Evolutionary conservation across 345 rosid genomes (phyloP), one percentile per base, ranked within the genome.

Genomic region (Salix dunnii): DNA sequence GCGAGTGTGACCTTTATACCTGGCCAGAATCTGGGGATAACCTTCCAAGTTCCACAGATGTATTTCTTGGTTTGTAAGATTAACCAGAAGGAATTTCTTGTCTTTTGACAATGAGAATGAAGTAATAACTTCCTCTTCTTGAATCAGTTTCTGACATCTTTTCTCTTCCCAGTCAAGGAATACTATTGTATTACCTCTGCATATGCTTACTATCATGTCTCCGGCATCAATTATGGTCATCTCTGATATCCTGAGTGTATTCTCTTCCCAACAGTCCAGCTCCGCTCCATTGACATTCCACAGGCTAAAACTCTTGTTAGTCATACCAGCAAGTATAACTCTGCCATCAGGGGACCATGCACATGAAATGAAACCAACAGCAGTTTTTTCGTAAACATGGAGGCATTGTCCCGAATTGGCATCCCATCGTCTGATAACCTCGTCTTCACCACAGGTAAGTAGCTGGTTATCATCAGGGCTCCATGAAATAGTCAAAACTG

Each of bases 311-410:
- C 87, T 86, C 82, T 78, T 87, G 69, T 90, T 89, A 33, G 63
- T 87, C 72, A 83, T 76, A 31, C 94, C 91, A 38, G 87, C 80
- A 75, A 84, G 82, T 77, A 90, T 78, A 60, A 78, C 77, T 65
- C 74, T 84, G 40, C 90, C 89, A 46, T 88, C 84, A n/a, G 89
- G 88, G 75, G 82, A 89, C 94, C 94, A 90, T 18, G 86, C 91
- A 48, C 94, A 90, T 18, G 91, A 90, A 67, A 90, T 83, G 68
- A 85, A 72, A 30, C 94, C 89, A 46, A 81, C 48, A 55, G 90
- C 88, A 33, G 74, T 68, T 79, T 87, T 90, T 68, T 86, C 91
- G 55, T 88, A 87, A 67, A 87, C 84, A 71, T 74, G 84, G 70
- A 87, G 88, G 79, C 90, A 90, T 69, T 88, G 82, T n/a, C 94